These are phyloP conservation scores for Pseudogymnoascus sp. DNA, from an alignment of 2,329 filamentous ascomycete species.

Conservation along the genomic window DNA sequence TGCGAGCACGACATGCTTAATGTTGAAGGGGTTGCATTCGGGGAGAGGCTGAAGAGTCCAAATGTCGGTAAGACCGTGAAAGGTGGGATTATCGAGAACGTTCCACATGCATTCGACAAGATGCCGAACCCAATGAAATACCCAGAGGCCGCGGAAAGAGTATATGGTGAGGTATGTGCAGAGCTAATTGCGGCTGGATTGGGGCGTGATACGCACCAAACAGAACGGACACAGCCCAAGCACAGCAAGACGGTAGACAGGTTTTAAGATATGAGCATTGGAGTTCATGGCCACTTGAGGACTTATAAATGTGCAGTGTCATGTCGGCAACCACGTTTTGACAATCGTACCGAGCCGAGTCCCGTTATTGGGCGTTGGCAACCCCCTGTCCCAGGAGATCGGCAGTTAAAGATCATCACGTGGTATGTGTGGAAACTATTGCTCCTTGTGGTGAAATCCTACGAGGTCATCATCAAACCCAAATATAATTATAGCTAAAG, in stretches of 20 bases:
- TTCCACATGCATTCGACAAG: slow-evolving; percentile 60
- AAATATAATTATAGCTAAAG: not conserved
- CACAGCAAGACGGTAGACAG: not conserved
- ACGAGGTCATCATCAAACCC: too few species aligned
- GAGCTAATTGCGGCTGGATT: slow-evolving; percentile 16
- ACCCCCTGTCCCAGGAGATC: not conserved
- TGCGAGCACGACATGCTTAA: slow-evolving; percentile 61
- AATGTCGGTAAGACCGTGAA: slow-evolving; percentile 47
- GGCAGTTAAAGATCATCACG: not conserved
- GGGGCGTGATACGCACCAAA: not conserved
- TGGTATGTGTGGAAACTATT: not conserved
- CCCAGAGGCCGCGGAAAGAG: slow-evolving; percentile 23
- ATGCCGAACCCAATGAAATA: slow-evolving; percentile 49
- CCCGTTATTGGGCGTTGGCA: not conserved
- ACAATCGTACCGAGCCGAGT: not conserved
- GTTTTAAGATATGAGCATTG: not conserved
- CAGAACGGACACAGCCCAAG: not conserved
- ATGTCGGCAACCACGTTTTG: not conserved
- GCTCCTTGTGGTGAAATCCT: not conserved
- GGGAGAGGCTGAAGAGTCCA: slow-evolving; percentile 42
- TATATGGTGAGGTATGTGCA: slow-evolving; percentile 26
- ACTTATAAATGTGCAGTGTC: not conserved
- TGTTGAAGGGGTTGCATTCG: slow-evolving; percentile 51
- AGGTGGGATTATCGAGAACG: slow-evolving; percentile 49
- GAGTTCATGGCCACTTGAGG: not conserved